Conservation (phyloP, 176 grass and related monocot species). For the Triticum aestivum region DNA sequence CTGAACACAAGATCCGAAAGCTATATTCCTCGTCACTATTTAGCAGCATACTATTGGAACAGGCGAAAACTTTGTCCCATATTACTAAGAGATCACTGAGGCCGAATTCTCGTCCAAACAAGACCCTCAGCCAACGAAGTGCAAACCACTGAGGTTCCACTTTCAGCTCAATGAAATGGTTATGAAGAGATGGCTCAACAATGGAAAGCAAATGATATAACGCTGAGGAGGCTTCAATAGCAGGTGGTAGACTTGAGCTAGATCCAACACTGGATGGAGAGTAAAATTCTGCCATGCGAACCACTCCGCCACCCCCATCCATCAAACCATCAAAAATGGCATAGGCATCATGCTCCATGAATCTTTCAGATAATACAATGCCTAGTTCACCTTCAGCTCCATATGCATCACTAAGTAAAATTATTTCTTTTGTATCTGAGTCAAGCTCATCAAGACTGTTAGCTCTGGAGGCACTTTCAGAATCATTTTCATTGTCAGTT, state of each 20-base stretch:
- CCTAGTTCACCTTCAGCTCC: constrained; percentile 95
- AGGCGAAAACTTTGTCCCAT: constrained; percentile 87
- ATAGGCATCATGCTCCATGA: constrained; percentile 99
- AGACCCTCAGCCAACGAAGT: constrained; percentile 92
- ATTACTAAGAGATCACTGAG: constrained; percentile 69
- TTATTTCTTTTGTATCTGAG: constrained; percentile 65
- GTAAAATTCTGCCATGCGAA: constrained; percentile 85
- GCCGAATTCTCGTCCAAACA: constrained; percentile 90
- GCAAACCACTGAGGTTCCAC: constrained; percentile 98
- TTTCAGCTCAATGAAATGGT: constrained; percentile 83
- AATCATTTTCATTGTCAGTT: constrained; percentile 42
- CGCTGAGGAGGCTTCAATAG: constrained; percentile 92
- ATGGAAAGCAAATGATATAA: constrained; percentile 86
- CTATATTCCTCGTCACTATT: constrained; percentile 49
- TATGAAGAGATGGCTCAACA: constrained; percentile 84
- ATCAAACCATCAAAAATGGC: constrained; percentile 90
- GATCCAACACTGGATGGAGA: constrained; percentile 55
- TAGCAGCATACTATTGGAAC: constrained; percentile 54
- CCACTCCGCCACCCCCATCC: constrained; percentile 63
- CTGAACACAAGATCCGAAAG: constrained; percentile 75
- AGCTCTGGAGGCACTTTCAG: constrained; percentile 40
- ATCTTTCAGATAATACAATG: constrained; percentile 87
- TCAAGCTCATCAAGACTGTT: constrained; percentile 71
- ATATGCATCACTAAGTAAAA: constrained; percentile 91
- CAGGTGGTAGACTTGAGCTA: constrained; percentile 56